Base-by-base conservation (phyloP, 2,329 filamentous ascomycete species). In the Arthrobotrys iridis region DNA sequence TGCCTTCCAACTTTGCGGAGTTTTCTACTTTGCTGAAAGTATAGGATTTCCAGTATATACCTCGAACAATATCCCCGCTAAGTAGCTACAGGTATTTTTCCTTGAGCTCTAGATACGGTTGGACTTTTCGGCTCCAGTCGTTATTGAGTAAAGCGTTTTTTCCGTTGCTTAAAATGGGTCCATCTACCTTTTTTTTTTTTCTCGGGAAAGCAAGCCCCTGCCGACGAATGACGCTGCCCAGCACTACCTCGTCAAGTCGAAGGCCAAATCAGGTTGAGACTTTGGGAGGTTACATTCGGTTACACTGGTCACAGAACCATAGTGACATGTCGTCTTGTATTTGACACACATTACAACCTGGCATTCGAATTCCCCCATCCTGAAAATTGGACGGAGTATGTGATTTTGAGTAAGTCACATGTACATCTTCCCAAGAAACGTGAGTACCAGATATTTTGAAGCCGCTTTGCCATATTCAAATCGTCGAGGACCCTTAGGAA, bases 281-380 rank as follows among this genome's bases (percentile, higher is more conserved):
- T 50, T 57, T 43, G 55, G 55, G 55, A 74, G 71, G 71, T 75
- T 75, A 75, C 71, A 75, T 75, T 68, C 71, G 63, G 71, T 58
- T 75, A 30, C 33, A 50, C 26, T 45, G 22, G 50, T 64, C 30
- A 64, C 62, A 30, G 33, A 50, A 45, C 20, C 18, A 50, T 24
- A 58, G 63, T 68, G 48, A 67, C 63, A 67, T 67, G 48, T 62
- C 63, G 37, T 45, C 33, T 37, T 45, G 48, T 65, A 59, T 46
- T n/a, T n/a, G n/a, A 22, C 24, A 26, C 22, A 41, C 60, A 20
- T 20, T 24, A 26, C 40, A 33, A 33, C 37, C 43, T 45, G 55
- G 35, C 55, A 59, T 59, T 59, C 28, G 50, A 18, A 30, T 55
- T 55, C 50, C 50, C n/a, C 50, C 50, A 55, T 55, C 18, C n/a